A percentile compares a stretch with the other conserved stretches of the same genome.
phyloP scores from a whole-genome alignment of 306 rosid genomes.

The Castanea sativa region DNA sequence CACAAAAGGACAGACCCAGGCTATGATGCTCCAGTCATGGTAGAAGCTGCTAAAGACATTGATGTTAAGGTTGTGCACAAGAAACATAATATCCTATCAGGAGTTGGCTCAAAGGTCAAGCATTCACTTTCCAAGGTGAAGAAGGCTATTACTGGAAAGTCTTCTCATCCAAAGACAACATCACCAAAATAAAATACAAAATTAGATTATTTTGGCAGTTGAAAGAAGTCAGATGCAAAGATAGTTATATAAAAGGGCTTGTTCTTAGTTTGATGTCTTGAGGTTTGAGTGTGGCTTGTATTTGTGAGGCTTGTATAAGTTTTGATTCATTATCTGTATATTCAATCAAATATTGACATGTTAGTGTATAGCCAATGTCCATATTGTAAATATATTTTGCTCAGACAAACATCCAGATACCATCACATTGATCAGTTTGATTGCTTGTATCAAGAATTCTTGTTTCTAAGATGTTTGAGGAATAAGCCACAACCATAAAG shows the following conservation, averaged over 20 bases:
- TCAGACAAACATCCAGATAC: not conserved
- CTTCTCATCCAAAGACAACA: constrained; percentile 49
- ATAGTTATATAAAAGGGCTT: not conserved
- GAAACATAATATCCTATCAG: constrained; percentile 59
- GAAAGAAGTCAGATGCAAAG: constrained; percentile 7
- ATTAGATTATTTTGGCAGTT: constrained; percentile 3
- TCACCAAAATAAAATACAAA: constrained; percentile 25
- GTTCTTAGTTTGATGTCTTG: constrained; percentile 7
- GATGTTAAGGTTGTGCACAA: constrained; percentile 43
- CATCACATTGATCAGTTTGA: not conserved
- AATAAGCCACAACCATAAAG: not conserved
- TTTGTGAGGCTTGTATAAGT: not conserved
- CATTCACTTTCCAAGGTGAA: constrained; percentile 74
- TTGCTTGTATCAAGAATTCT: not conserved
- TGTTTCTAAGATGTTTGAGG: not conserved
- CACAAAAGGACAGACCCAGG: constrained; percentile 4
- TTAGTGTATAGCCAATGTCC: not conserved
- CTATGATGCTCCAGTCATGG: constrained; percentile 29
- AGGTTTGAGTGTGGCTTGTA: constrained; percentile 17
- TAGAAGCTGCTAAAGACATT: constrained; percentile 36
- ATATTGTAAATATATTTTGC: not conserved
- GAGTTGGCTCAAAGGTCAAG: constrained; percentile 72
- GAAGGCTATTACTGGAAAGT: constrained; percentile 65
- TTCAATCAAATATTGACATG: not conserved
- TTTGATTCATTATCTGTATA: not conserved